Conservation (phyloP, 1,284 basidiomycete genomes). For the Kalmanozyma brasiliensis region DNA sequence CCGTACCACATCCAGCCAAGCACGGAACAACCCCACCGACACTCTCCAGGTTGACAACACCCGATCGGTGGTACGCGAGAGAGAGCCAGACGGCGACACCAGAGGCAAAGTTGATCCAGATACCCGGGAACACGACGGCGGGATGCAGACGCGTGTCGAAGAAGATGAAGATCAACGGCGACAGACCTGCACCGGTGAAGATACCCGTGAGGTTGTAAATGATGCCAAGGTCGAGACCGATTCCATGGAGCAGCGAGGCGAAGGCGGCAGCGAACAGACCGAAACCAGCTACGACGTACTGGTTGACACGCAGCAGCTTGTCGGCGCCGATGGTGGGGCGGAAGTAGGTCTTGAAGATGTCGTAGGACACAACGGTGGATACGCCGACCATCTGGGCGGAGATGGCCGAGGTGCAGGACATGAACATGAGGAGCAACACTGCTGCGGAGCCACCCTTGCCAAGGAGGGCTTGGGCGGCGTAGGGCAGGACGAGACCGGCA, state of each 20-base stretch:
- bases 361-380: conserved; percentile 50
- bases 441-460: conserved; percentile 57
- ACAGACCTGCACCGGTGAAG: conserved; percentile 49
- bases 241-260: conserved; percentile 56
- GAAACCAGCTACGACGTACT: conserved; percentile 59
- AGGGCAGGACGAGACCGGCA: conserved; percentile 58
- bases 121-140: conserved; percentile 55
- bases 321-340: conserved; percentile 42
- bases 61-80: conserved; percentile 50
- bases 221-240: conserved; percentile 56
- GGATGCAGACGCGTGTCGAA: conserved; percentile 57
- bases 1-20: conserved; percentile 53
- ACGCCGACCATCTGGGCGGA: conserved; percentile 57
- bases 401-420: conserved; percentile 61
- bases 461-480: conserved; percentile 58
- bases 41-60: conserved; percentile 45
- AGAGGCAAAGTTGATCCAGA: conserved; percentile 61
- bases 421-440: conserved; percentile 60
- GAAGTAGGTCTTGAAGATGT: conserved; percentile 58
- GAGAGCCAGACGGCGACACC: conserved; percentile 63
- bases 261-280: conserved; percentile 63
- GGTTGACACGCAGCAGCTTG: conserved; percentile 53
- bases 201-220: conserved; percentile 60
- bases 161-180: conserved; percentile 58
- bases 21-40: conserved; percentile 50